Evolutionary conservation across 371 early-diverging fungal species (phyloP).

Genomic region (Syncephalis plumigaleata): DNA sequence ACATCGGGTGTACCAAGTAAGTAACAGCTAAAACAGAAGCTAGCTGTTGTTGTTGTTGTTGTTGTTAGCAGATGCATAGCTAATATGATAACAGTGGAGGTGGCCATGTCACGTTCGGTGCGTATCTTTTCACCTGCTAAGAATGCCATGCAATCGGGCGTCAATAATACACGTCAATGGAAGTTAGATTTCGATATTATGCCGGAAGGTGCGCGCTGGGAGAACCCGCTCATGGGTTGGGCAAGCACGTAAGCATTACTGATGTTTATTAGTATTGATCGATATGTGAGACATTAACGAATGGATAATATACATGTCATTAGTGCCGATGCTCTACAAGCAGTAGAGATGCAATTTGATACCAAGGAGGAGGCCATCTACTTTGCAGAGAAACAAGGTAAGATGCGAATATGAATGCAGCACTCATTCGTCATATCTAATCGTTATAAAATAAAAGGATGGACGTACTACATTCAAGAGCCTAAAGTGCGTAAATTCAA

Average conservation of each 20-base stretch:
- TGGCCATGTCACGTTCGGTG: constrained; percentile 45
- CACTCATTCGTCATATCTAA: not conserved
- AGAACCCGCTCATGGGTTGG: constrained; percentile 92
- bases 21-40: no score
- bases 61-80: no score
- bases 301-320: no score
- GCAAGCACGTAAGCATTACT: constrained; percentile 53
- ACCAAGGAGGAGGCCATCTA: constrained; percentile 76
- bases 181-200: constrained; percentile 74
- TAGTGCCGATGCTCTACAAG: constrained; percentile 72
- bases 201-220: constrained; percentile 65
- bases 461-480: constrained; percentile 77
- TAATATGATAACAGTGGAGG: constrained; percentile 16
- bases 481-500: constrained; percentile 54
- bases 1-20: no score
- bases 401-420: not conserved
- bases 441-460: constrained; percentile 20
- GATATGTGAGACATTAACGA: no score
- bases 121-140: constrained; percentile 73
- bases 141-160: constrained; percentile 75
- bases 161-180: constrained; percentile 63
- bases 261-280: constrained; percentile 1
- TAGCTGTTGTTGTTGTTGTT: no score
- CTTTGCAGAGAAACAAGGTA: constrained; percentile 89
- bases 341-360: constrained; percentile 64